Evolutionary conservation across 495 filamentous ascomycete genomes (phyloP).

Genomic region (Patellaria atrata): DNA sequence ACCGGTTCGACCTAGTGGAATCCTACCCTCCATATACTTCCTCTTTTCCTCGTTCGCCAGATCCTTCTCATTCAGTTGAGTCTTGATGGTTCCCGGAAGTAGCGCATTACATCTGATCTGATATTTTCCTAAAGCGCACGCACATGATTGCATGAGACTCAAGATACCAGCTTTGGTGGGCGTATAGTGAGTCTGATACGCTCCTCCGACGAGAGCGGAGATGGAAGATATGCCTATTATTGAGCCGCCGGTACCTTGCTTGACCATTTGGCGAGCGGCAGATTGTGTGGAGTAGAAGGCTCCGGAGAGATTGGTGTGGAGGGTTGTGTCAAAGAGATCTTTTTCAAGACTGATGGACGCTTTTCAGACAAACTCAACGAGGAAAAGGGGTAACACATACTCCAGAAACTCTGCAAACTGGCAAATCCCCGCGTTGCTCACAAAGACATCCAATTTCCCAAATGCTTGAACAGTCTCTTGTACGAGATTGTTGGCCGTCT

Average conservation of each 20-base stretch:
- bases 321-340: conserved; percentile 47
- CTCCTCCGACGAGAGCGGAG: conserved; percentile 71
- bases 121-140: conserved; percentile 62
- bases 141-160: conserved; percentile 72
- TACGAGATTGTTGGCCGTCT: conserved; percentile 27
- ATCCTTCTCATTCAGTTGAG: conserved; percentile 78
- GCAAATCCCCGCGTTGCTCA: conserved; percentile 81
- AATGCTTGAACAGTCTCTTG: conserved; percentile 32
- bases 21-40: conserved; percentile 69
- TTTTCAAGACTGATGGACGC: conserved; percentile 6
- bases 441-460: conserved; percentile 58
- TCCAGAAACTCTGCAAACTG: conserved; percentile 70
- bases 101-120: conserved; percentile 74
- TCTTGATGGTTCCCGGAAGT: conserved; percentile 71
- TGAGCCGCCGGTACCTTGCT: conserved; percentile 50
- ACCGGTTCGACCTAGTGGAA: conserved; percentile 65
- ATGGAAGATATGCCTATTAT: conserved; percentile 82
- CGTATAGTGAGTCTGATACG: conserved; percentile 71
- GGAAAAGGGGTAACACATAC: conserved; percentile 24
- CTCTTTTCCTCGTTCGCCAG: conserved; percentile 55
- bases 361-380: not conserved
- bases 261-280: conserved; percentile 65
- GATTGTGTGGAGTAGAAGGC: conserved; percentile 78
- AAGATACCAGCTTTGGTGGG: conserved; percentile 81
- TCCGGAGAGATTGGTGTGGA: conserved; percentile 70